Base-by-base conservation (phyloP, 768 basidiomycete species). In the Tylopilus rubrobrunneus region DNA sequence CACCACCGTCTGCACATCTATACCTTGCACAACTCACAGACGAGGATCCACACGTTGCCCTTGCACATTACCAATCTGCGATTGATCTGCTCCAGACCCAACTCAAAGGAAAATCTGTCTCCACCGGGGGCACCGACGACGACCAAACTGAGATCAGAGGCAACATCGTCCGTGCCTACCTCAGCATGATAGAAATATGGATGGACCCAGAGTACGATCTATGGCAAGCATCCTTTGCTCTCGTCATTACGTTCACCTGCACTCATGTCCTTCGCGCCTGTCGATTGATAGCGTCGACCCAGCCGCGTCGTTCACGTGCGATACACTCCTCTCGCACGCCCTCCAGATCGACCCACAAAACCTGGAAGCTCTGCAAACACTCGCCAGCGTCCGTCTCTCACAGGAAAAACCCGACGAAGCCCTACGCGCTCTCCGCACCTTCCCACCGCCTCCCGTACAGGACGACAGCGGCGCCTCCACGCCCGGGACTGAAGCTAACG, bases 181-280 rank as follows among this genome's bases (percentile, higher is more conserved):
- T 93, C 29, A 88, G 87, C 8, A 93, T 94, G 79, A 87, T 95
- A 25, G 94, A 96, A 67, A 89, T 95, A 15, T 97, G 93, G 93
- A 96, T 97, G 92, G 89, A 94, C 62, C 88, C 88, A 29, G 78
- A 80, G 2, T 86, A 87, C 59, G 92, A 95, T 76, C 75, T 96
- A 47, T 95, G 93, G 93, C 87, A 62, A 48, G 83, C 66, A 33
- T 28, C 17, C 36, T 6, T 15, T 37, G 6, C 29, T 12, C 29
- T 21, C n/a, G 17, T 34, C 12, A 8, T 21, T 42, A 12, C 14
- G 15, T 37, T 37, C 7, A 5, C n/a, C 27, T 37, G 8, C 51
- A 12, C 23, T n/a, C 42, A 37, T 7, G 33, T 12, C 1, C 53
- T 37, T 29, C 15, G 11, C 12, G 15, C n/a, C n/a, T 39, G n/a